Evolutionary conservation across 2,329 filamentous ascomycete species (phyloP).

Genomic region (Sporothrix mexicana): DNA sequence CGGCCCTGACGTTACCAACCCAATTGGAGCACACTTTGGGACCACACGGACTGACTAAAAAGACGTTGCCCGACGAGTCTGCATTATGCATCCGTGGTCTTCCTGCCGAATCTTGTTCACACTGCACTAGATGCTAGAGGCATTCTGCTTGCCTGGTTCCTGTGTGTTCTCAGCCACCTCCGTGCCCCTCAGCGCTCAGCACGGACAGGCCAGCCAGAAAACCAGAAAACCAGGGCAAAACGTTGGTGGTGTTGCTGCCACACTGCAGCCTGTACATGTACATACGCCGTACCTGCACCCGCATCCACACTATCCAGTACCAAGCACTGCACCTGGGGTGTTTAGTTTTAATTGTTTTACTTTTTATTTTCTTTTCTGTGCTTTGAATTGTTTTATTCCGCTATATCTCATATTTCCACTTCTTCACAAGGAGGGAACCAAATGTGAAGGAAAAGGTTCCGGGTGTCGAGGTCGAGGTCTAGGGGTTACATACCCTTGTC

Average conservation of each 20-base stretch:
- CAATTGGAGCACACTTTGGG: not conserved
- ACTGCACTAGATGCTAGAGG: not conserved
- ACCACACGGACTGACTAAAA: constrained; percentile 20
- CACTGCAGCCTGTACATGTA: not conserved
- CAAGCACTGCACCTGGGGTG: not conserved
- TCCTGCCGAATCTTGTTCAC: constrained; percentile 23
- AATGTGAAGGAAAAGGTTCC: constrained; percentile 8
- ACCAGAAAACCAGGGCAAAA: not conserved
- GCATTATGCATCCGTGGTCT: constrained; percentile 25
- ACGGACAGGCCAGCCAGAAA: not conserved
- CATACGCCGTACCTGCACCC: constrained; percentile 15
- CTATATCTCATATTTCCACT: not conserved
- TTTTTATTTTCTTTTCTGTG: no score
- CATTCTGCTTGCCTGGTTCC: not conserved
- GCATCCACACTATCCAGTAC: not conserved
- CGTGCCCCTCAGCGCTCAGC: constrained; percentile 14
- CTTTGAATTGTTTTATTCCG: no score
- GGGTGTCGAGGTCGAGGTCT: not conserved
- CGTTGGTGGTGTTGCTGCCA: not conserved
- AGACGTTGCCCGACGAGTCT: constrained; percentile 17
- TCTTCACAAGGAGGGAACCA: not conserved
- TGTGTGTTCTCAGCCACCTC: constrained; percentile 29
- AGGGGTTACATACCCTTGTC: constrained; percentile 20
- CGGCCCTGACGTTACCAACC: constrained; percentile 23
- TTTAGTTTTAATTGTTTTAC: no score